Conservation (phyloP, 108 stramenopile species). For the Epithemia pelagica region DNA sequence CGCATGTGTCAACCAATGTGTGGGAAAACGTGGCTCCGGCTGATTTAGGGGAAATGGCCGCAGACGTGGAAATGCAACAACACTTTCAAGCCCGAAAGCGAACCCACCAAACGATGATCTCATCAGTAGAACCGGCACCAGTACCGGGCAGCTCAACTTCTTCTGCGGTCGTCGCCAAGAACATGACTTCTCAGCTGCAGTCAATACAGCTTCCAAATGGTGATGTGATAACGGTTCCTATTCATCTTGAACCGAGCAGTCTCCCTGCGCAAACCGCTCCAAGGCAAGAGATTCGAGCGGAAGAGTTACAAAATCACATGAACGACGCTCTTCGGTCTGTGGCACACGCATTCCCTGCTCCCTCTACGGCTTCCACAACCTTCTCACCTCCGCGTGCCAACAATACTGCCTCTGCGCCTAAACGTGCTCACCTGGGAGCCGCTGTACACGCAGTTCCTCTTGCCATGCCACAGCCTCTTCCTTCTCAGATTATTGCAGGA, state of each 20-base stretch:
- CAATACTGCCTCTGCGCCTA: constrained; percentile 32
- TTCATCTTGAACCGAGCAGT: neutral
- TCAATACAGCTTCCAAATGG: constrained; percentile 2
- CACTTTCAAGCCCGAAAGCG: constrained; percentile 77
- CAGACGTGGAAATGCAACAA: constrained; percentile 86
- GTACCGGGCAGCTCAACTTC: neutral
- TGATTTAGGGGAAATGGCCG: constrained; percentile 89
- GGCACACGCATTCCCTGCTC: constrained; percentile 28
- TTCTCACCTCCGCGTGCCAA: constrained; percentile 21
- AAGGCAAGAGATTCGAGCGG: neutral
- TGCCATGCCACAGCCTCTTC: constrained; percentile 14
- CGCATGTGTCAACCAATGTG: constrained; percentile 59
- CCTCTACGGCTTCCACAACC: neutral
- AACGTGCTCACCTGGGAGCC: constrained; percentile 30
- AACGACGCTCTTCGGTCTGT: constrained; percentile 60
- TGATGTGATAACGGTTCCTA: neutral
- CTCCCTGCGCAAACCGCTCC: neutral
- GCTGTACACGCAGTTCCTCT: constrained; percentile 4
- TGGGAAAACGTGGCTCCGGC: constrained; percentile 79
- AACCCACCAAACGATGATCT: constrained; percentile 30
- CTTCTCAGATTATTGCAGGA: constrained; percentile 7
- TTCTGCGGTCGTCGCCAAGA: neutral
- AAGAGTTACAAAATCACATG: constrained; percentile 32
- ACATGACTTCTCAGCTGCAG: constrained; percentile 9
- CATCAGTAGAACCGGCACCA: neutral